A percentile compares a stretch with the other conserved stretches of the same genome.
Evolutionary conservation across 2,329 filamentous ascomycete genomes (phyloP).

Genomic region (Bretziella fagacearum): DNA sequence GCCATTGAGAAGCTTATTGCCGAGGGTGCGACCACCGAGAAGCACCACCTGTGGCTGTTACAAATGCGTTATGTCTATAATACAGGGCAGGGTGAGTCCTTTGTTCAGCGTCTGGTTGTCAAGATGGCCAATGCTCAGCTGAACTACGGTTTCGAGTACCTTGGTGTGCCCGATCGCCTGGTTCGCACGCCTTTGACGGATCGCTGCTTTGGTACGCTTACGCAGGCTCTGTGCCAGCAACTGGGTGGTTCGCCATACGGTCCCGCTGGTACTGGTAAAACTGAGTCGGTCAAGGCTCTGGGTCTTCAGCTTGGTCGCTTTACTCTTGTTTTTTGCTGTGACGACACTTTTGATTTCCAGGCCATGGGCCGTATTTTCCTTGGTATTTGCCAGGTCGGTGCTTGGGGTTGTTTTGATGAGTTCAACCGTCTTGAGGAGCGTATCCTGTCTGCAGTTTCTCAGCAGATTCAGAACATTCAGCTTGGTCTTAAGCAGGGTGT

Average conservation of each 20-base stretch:
- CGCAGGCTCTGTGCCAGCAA: slow-evolving; percentile 84
- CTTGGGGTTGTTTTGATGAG: slow-evolving; percentile 99
- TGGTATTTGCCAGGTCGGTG: slow-evolving; percentile 95
- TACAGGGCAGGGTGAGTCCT: slow-evolving; percentile 48
- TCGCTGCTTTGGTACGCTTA: slow-evolving; percentile 93
- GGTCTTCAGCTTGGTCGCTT: slow-evolving; percentile 94
- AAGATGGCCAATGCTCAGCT: slow-evolving; percentile 95
- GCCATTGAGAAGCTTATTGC: slow-evolving; percentile 73
- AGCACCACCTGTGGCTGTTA: slow-evolving; percentile 81
- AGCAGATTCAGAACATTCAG: slow-evolving; percentile 99
- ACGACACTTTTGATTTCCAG: slow-evolving; percentile 99
- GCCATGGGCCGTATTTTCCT: slow-evolving; percentile 99
- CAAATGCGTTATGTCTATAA: slow-evolving; percentile 95
- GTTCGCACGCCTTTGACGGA: slow-evolving; percentile 95
- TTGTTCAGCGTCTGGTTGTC: slow-evolving; percentile 65
- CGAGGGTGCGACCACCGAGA: slow-evolving; percentile 54
- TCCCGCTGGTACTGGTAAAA: slow-evolving; percentile 95
- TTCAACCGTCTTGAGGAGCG: slow-evolving; percentile 98
- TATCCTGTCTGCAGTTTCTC: slow-evolving; percentile 92
- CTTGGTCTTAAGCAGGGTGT: slow-evolving; percentile 75
- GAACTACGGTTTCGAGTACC: slow-evolving; percentile 94
- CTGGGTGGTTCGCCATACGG: slow-evolving; percentile 95
- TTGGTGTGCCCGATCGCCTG: slow-evolving; percentile 88
- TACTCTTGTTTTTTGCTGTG: slow-evolving; percentile 97
- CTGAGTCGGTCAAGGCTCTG: slow-evolving; percentile 94